Conservation (phyloP, 495 filamentous ascomycete species). For the Oidiodendron maius region DNA sequence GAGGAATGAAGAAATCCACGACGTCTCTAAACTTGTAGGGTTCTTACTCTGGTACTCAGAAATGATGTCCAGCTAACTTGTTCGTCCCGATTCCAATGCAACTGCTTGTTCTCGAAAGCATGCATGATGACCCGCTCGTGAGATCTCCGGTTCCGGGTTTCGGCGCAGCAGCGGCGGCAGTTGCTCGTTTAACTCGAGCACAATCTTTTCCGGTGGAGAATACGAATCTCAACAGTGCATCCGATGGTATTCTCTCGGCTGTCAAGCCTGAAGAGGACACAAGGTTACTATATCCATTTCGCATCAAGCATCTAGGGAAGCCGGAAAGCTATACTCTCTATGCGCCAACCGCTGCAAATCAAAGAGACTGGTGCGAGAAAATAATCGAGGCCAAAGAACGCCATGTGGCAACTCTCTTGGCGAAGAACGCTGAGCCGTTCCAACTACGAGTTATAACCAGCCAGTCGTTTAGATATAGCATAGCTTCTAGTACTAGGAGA, state of each 20-base stretch:
- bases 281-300: slow-evolving; percentile 87
- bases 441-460: slow-evolving; percentile 87
- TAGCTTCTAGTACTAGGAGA: slow-evolving; percentile 30
- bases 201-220: slow-evolving; percentile 40
- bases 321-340: slow-evolving; percentile 80
- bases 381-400: slow-evolving; percentile 91
- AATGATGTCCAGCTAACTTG: slow-evolving; percentile 12
- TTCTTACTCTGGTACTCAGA: neutral
- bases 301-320: slow-evolving; percentile 89
- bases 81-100: slow-evolving; percentile 90
- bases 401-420: slow-evolving; percentile 79
- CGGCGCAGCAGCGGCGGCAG: slow-evolving; percentile 53
- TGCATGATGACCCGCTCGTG: slow-evolving; percentile 82
- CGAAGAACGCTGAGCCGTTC: slow-evolving; percentile 96
- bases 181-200: slow-evolving; percentile 40
- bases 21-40: slow-evolving; percentile 85
- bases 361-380: slow-evolving; percentile 86
- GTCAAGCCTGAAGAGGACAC: slow-evolving; percentile 48
- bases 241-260: slow-evolving; percentile 45
- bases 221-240: slow-evolving; percentile 26
- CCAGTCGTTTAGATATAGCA: slow-evolving; percentile 79
- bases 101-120: slow-evolving; percentile 82
- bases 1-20: slow-evolving; percentile 74
- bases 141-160: slow-evolving; percentile 76
- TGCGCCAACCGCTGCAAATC: slow-evolving; percentile 62